These are phyloP conservation scores for Spatholobus suberectus DNA, from an alignment of 306 rosid species.

Conservation along the genomic window DNA sequence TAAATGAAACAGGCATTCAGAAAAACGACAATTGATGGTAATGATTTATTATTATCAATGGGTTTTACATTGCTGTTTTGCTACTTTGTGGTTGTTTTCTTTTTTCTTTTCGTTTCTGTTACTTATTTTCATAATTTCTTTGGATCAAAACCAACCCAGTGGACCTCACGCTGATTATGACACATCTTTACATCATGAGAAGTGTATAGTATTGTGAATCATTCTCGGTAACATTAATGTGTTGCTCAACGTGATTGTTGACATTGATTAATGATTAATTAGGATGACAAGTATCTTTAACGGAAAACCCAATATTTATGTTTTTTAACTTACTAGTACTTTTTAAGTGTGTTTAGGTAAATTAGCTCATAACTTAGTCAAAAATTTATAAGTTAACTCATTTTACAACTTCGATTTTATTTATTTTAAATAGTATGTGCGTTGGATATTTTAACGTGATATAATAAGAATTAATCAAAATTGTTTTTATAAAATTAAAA, in stretches of 20 bases:
- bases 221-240: background rate
- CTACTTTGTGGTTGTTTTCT: background rate
- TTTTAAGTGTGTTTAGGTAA: too few relatives aligned
- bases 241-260: background rate
- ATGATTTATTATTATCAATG: background rate
- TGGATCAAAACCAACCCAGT: constrained; percentile 7
- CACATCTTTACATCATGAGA: background rate
- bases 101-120: background rate
- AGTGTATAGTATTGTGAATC: background rate
- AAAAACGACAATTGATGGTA: background rate
- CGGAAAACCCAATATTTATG: too few relatives aligned
- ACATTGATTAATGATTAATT: background rate
- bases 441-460: too few relatives aligned
- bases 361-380: too few relatives aligned
- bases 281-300: too few relatives aligned
- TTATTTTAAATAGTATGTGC: too few relatives aligned
- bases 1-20: background rate
- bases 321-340: too few relatives aligned
- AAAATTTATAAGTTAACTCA: too few relatives aligned
- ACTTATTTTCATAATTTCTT: background rate
- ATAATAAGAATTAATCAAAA: too few relatives aligned
- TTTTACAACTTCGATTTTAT: too few relatives aligned
- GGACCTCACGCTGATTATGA: constrained; percentile 29
- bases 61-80: background rate
- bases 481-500: too few relatives aligned